phyloP scores from a whole-genome alignment of 345 rosid species.

The Acer negundo region DNA sequence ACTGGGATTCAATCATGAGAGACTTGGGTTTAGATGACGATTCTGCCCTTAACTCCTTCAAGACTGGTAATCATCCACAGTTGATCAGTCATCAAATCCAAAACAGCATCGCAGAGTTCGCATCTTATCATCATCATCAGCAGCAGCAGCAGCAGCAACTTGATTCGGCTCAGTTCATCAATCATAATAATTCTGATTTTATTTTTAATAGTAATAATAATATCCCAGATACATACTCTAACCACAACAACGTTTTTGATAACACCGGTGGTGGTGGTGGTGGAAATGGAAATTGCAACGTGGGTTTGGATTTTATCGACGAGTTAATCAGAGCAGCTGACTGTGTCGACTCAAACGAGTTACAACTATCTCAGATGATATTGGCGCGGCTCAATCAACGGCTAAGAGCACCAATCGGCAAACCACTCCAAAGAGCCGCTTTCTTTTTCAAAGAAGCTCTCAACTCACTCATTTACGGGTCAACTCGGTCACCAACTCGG shows the following conservation, averaged over 20 bases:
- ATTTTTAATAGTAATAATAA: conserved; percentile 25
- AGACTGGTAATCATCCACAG: conserved; percentile 11
- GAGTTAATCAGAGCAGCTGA: conserved; percentile 83
- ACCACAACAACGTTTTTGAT: conserved; percentile 32
- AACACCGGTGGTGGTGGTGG: background rate
- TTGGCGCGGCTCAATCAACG: conserved; percentile 78
- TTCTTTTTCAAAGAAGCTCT: conserved; percentile 92
- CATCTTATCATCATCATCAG: background rate
- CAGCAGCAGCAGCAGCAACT: conserved; percentile 1
- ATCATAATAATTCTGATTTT: conserved; percentile 47
- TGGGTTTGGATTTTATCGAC: conserved; percentile 61
- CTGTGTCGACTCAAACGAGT: conserved; percentile 77
- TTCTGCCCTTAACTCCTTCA: conserved; percentile 37
- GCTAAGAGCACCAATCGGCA: conserved; percentile 58
- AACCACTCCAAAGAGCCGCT: conserved; percentile 85
- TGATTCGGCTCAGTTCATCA: conserved; percentile 23
- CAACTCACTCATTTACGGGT: conserved; percentile 50
- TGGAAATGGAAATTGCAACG: conserved; percentile 19
- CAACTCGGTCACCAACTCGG: conserved; percentile 35
- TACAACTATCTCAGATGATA: conserved; percentile 72
- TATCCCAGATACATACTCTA: conserved; percentile 43
- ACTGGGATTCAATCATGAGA: conserved; percentile 88
- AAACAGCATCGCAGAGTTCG: conserved; percentile 28
- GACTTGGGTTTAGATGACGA: conserved; percentile 79
- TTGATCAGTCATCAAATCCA: conserved; percentile 23